A percentile compares a stretch with the other conserved stretches of the same genome.
Evolutionary conservation across 1,284 basidiomycete species (phyloP).

Genomic region (Cutaneotrichosporon cyanovorans): DNA sequence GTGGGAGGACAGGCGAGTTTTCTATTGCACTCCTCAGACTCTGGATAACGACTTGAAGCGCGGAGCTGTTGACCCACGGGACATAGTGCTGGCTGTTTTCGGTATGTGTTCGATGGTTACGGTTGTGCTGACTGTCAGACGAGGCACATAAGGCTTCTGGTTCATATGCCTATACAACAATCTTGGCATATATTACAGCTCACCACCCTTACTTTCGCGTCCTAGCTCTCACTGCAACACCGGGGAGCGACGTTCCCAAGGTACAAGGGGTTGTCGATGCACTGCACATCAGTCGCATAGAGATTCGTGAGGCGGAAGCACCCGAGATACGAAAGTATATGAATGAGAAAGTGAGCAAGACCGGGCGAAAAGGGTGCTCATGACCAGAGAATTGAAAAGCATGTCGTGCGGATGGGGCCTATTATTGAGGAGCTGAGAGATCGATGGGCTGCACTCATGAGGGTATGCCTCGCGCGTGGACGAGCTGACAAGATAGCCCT

Average conservation of each 20-base stretch:
- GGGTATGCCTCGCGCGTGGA: slow-evolving; percentile 49
- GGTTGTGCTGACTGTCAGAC: slow-evolving; percentile 52
- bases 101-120: slow-evolving; percentile 51
- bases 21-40: slow-evolving; percentile 98
- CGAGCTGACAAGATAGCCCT: slow-evolving; percentile 23
- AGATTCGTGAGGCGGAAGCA: slow-evolving; percentile 87
- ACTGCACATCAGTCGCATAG: slow-evolving; percentile 92
- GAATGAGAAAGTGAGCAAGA: slow-evolving; percentile 64
- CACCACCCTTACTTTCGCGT: slow-evolving; percentile 91
- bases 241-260: slow-evolving; percentile 74
- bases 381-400: slow-evolving; percentile 46
- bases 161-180: slow-evolving; percentile 84
- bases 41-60: slow-evolving; percentile 76
- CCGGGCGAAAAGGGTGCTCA: background rate
- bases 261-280: slow-evolving; percentile 89
- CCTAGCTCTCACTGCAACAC: slow-evolving; percentile 90
- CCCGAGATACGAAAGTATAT: slow-evolving; percentile 81
- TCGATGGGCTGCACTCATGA: slow-evolving; percentile 57
- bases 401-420: slow-evolving; percentile 61
- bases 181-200: slow-evolving; percentile 82
- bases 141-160: slow-evolving; percentile 95
- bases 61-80: slow-evolving; percentile 66
- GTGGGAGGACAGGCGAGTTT: slow-evolving; percentile 66
- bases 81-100: slow-evolving; percentile 61
- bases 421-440: slow-evolving; percentile 36